Conservation (phyloP, 176 grass and related monocot species). For the Carex kokanica region DNA sequence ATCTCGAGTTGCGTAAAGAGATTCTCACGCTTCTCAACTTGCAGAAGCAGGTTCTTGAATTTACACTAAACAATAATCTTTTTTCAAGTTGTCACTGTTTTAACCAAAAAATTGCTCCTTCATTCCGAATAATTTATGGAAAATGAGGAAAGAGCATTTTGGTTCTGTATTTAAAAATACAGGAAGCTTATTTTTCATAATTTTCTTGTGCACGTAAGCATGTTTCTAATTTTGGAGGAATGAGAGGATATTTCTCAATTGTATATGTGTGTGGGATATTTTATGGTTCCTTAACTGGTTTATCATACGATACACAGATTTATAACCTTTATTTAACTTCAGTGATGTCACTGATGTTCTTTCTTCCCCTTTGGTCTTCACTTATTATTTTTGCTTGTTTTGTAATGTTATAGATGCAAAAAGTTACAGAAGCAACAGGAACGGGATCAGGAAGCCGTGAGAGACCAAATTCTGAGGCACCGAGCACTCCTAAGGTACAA, state of each 20-base stretch:
- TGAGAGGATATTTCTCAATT: neutral
- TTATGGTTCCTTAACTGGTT: neutral
- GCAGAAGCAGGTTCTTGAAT: conserved; percentile 78
- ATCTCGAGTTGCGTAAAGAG: conserved; percentile 95
- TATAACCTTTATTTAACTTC: neutral
- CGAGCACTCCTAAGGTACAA: conserved; percentile 80
- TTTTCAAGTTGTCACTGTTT: neutral
- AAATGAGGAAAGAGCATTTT: neutral
- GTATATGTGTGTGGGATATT: neutral
- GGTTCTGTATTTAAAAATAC: neutral
- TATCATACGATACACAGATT: neutral
- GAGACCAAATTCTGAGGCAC: conserved; percentile 68
- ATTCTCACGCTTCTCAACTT: conserved; percentile 98
- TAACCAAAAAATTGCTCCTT: neutral
- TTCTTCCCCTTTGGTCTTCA: conserved; percentile 6
- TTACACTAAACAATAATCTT: conserved; percentile 4
- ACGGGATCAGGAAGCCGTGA: conserved; percentile 75
- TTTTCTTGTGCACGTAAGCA: neutral
- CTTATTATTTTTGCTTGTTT: conserved; percentile 20
- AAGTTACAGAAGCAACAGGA: conserved; percentile 72
- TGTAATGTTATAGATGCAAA: conserved; percentile 70
- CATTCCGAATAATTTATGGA: neutral
- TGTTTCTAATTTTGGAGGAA: neutral
- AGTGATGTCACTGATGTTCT: neutral
- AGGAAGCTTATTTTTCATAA: neutral